Evolutionary conservation across 306 rosid species (phyloP), one percentile per base, ranked within the genome.

Genomic region (Ochetophila trinervis): DNA sequence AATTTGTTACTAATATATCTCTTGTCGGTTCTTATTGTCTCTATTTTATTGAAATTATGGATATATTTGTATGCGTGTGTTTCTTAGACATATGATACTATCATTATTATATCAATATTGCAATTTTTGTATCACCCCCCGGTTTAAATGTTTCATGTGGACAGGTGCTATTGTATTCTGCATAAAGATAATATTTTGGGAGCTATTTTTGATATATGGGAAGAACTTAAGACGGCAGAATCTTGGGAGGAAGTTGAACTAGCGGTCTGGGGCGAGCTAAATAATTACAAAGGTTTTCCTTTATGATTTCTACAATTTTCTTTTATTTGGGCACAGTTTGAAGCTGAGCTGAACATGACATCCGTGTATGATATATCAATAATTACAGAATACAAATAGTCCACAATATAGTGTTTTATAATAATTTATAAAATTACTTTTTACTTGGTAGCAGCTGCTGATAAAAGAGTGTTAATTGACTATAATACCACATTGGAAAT

Each of bases 231-330:
- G 73, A 72, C 80, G 37, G 93, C 90, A 24, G 40, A 83, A 40
- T 84, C 99, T 23, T 93, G 99, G 99, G 97, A 93, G 79, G 96
- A 82, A 74, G 92, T 93, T 67, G 97, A 93, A 79, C 81, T 71
- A 36, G 62, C 67, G 0, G 96, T 88, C 16, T 90, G 96, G 97
- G 91, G 96, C 16, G 90, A 76, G 44, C 74, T 93, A 65, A 89
- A 90, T 74, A 75, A 73, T 71, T 90, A 93, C 82, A 75, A 71
- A 73, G 95, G 93, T 60, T 84, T 85, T 70, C 67, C 82, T 53
- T 83, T 75, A 85, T 76, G 67, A 66, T 70, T 17, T 66, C 61
- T 23, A 50, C 54, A 0, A 0, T 50, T n/a, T 50, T 50, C 19
- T 18, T 50, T 0, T 3, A 10, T 40, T 40, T 40, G 45, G 12